A percentile compares a stretch with the other conserved stretches of the same genome.
phyloP scores from a whole-genome alignment of 257 asterid species.

The Capsicum rhomboideum region DNA sequence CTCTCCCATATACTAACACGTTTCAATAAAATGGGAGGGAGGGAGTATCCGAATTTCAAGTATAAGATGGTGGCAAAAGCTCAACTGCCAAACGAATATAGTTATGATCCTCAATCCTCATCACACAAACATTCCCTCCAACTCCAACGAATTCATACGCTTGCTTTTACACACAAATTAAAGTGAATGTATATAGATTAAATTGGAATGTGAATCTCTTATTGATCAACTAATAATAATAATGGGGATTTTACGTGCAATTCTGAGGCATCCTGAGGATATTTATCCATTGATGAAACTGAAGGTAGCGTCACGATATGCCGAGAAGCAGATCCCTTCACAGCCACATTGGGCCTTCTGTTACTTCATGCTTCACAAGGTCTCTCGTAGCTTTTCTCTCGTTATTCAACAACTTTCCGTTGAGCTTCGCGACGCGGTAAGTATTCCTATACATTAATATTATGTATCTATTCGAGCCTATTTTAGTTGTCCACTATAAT shows the following conservation, averaged over 20 bases:
- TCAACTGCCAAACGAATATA: not conserved
- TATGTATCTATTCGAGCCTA: not conserved
- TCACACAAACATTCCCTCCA: not conserved
- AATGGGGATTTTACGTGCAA: constrained; percentile 69
- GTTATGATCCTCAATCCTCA: not conserved
- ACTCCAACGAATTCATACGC: not conserved
- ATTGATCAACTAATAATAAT: not conserved
- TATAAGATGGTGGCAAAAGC: not conserved
- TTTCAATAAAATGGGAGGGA: not conserved
- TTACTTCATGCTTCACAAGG: constrained; percentile 79
- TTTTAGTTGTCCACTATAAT: not conserved
- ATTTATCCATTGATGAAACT: constrained; percentile 76
- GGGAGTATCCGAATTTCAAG: not conserved
- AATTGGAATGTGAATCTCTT: not conserved
- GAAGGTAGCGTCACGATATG: constrained; percentile 56
- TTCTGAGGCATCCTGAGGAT: constrained; percentile 80
- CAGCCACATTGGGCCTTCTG: constrained; percentile 97
- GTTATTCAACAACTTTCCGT: constrained; percentile 90
- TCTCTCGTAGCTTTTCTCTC: constrained; percentile 79
- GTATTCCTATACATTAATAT: not conserved
- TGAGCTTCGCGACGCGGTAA: constrained; percentile 92
- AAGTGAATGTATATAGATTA: not conserved
- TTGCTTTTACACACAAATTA: not conserved
- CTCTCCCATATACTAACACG: not conserved
- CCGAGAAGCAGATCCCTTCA: constrained; percentile 85